Evolutionary conservation across 305 asterid genomes (phyloP).

Genomic region (Monarda citriodora): DNA sequence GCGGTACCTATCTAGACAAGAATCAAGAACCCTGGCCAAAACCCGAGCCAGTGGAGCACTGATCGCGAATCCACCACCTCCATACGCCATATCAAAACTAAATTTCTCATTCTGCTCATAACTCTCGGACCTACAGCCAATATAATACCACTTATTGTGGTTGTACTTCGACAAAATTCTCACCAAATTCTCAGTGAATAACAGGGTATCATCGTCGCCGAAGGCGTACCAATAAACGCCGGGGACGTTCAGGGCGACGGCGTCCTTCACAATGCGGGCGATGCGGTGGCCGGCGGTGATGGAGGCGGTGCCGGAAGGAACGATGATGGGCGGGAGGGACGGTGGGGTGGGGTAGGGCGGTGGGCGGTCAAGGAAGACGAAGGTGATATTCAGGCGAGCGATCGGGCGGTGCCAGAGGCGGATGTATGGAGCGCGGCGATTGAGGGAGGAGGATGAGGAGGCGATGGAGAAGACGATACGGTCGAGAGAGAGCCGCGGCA

Average conservation of each 20-base stretch:
- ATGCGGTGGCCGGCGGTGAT: slow-evolving; percentile 65
- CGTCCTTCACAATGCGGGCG: slow-evolving; percentile 64
- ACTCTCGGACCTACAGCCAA: slow-evolving; percentile 71
- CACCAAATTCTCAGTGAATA: slow-evolving; percentile 59
- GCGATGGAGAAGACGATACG: slow-evolving; percentile 60
- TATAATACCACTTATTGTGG: slow-evolving; percentile 56
- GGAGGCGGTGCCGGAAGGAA: slow-evolving; percentile 43
- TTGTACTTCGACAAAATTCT: slow-evolving; percentile 68
- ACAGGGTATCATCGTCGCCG: slow-evolving; percentile 80
- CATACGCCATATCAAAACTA: slow-evolving; percentile 76
- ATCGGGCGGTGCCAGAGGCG: slow-evolving; percentile 71
- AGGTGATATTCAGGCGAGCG: slow-evolving; percentile 51
- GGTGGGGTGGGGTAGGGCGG: slow-evolving; percentile 24
- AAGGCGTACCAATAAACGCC: slow-evolving; percentile 68
- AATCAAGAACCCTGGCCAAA: slow-evolving; percentile 60
- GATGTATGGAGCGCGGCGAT: slow-evolving; percentile 55
- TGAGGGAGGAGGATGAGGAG: slow-evolving; percentile 58
- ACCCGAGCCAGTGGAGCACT: slow-evolving; percentile 75
- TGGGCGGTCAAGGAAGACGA: slow-evolving; percentile 61
- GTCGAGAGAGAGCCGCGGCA: slow-evolving; percentile 32
- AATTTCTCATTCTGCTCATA: slow-evolving; percentile 76
- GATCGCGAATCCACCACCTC: slow-evolving; percentile 84
- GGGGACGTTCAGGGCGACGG: slow-evolving; percentile 40
- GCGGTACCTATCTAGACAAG: slow-evolving; percentile 76
- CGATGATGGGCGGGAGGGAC: slow-evolving; percentile 41